Base-by-base conservation (phyloP, 1,284 basidiomycete species). In the Malassezia caprae region DNA sequence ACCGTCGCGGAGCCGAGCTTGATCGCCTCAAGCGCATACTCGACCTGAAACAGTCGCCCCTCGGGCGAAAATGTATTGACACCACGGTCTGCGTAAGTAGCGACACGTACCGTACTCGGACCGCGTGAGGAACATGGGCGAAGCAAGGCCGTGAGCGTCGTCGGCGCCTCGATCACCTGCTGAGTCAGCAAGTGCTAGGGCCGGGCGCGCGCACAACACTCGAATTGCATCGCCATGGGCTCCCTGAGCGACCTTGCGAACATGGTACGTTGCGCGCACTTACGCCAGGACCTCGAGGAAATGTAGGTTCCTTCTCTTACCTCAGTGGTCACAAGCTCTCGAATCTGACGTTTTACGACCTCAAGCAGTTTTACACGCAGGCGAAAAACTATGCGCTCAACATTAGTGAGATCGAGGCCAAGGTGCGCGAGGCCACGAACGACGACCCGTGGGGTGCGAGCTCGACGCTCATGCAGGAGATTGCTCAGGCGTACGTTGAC, bases 31-130 rank as follows among this genome's bases (percentile, higher is more conserved):
- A 98, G 96, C 48, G 94, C 94, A 80, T 99, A 98, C 78, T 98
- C 94, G 78, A 88, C 87, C 82, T 90, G 88, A 78, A 90, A 90
- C 58, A 90, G 77, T 76, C 88, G 87, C 48, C 88, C 91, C 78
- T 98, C 93, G 5, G 94, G 94, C 27, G 93, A 96, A 80, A 96
- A 96, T 66, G 93, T 96, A 80, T 94, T 96, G 60, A 96, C 91
- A 80, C 91, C 91, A 69, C 91, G 86, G 79, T 96, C 90, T 90
- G 57, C 15, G 37, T 48, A 32, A 45, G 12, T 35, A 17, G 6
- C 10, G n/a, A 7, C 17, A 24, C 68, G 47, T 50, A 87, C 87
- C 88, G 77, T 90, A 90, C 80, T 90, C 88, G 78, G 88, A 90
- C 79, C 88, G 84, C 78, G 88, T 90, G 76, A 89, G 81, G 76